Base-by-base conservation (phyloP, 1,284 basidiomycete genomes). In the Pseudozyma tsukubaensis region DNA sequence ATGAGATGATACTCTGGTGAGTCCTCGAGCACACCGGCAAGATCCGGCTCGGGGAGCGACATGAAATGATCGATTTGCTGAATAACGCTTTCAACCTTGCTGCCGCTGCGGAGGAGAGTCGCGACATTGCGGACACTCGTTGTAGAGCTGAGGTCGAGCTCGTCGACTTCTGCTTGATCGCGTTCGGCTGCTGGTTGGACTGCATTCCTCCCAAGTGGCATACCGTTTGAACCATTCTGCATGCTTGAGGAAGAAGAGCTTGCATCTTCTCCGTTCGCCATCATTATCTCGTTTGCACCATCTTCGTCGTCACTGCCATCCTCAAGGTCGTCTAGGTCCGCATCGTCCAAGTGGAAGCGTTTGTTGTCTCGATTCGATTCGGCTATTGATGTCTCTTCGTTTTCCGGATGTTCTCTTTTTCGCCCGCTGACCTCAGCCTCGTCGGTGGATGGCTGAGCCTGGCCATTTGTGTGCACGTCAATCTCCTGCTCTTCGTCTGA, bases 1-100 rank as follows among this genome's bases (percentile, higher is more conserved):
- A 99, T 98, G 64, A 99, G 88, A 67, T 91, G 90, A 86, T 99
- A 99, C 85, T 99, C 97, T 0, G 94, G 93, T 83, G 96, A 95
- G 72, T 95, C 89, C 85, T 95, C 94, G 0, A 94, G 90, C 13
- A 93, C 92, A 42, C 85, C 85, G 88, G 87, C 76, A 71, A 94
- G 91, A 12, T 90, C 88, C 0, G 93, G 90, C 50, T 90, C 90
- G 2, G 91, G 91, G 58, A 91, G 90, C 0, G 87, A 87, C 68
- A 91, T 90, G 85, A 92, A 98, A 79, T 92, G 91, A 78, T 91
- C 91, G 54, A 99, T 93, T 85, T 74, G 66, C 7, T 90, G 89
- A 35, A 98, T 86, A 39, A 93, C 91, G 65, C 97, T 94, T 52
- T 88, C 86, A 90, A 98, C 92, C 68, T 90, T 89, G 58, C 61